These are phyloP conservation scores for Neurospora discreta DNA, from an alignment of 495 filamentous ascomycete species.

Conservation along the genomic window DNA sequence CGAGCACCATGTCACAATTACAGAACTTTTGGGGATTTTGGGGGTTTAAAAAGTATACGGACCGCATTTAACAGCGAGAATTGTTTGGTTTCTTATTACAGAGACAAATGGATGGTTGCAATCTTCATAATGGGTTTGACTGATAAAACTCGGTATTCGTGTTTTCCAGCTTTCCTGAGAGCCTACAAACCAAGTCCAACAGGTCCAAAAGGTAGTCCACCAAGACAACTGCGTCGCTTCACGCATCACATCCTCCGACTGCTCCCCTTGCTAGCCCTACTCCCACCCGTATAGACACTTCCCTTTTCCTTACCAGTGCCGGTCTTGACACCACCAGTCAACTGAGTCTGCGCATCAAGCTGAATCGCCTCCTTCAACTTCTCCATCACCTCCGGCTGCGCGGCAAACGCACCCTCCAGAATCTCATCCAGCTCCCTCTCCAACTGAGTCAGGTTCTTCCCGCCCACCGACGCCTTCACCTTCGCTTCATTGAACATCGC, in stretches of 20 bases:
- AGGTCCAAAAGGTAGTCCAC: background rate
- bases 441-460: conserved; percentile 26
- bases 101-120: background rate
- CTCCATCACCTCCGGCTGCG: conserved; percentile 35
- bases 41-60: background rate
- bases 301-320: conserved; percentile 3
- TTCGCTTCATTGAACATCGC: conserved; percentile 27
- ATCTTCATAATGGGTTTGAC: background rate
- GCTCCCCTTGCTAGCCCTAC: background rate
- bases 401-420: conserved; percentile 32
- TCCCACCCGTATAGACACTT: background rate
- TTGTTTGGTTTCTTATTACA: background rate
- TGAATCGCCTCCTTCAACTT: conserved; percentile 41
- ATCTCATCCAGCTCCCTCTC: conserved; percentile 38
- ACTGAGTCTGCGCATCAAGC: conserved; percentile 29
- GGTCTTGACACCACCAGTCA: conserved; percentile 6
- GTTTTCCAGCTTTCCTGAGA: background rate
- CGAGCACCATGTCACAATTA: background rate
- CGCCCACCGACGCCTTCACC: conserved; percentile 17
- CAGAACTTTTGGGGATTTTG: background rate
- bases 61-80: background rate
- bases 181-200: background rate
- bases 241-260: background rate
- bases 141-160: background rate
- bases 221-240: background rate